Base-by-base conservation (phyloP, 192 early-diverging fungal species). In the Coemansia sp. region DNA sequence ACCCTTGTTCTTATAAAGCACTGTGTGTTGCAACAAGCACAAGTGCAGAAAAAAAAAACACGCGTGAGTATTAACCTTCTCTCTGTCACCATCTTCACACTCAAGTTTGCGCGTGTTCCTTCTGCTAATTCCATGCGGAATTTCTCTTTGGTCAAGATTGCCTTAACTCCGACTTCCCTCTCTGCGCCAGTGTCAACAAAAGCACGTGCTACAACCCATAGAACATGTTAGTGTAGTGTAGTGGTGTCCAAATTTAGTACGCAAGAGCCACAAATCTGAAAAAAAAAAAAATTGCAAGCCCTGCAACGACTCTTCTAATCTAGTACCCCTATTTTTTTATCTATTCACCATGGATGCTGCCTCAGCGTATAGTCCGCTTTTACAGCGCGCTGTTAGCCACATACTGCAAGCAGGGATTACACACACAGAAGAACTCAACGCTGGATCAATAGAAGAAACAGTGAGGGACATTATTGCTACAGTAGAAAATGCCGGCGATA, bases 341-440 rank as follows among this genome's bases (percentile, higher is more conserved):
- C 39, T 17, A 14, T 2, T 2, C 39, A 46, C 11, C 39, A 46
- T 46, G 39, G 39, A 46, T 17, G 2, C 39, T 14, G 39, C 3
- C 14, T 46, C 39, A 14, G 3, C 27, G 14, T 53, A 32, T 19
- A 29, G 30, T n/a, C 27, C 52, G 42, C 60, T 57, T 1, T 46
- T 69, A 11, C 31, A 51, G 29, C 53, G 50, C 10, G 60, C 67
- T 1, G 61, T 69, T 5, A 20, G 27, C 39, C 22, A 24, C 29
- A 39, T 61, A 17, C 46, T 63, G 22, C 31, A n/a, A 51, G 58
- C 30, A 6, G 31, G 50, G 31, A 30, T 67, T n/a, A 33, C 60
- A 32, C 39, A 36, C 23, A 52, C 46, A 10, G 54, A 50, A 22
- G 25, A 27, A 11, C 54, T 69, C 10, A 52, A 69, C 30, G 36